These are phyloP conservation scores for Peterozyma xylosa DNA, from an alignment of 805 yeast species.

Conservation along the genomic window DNA sequence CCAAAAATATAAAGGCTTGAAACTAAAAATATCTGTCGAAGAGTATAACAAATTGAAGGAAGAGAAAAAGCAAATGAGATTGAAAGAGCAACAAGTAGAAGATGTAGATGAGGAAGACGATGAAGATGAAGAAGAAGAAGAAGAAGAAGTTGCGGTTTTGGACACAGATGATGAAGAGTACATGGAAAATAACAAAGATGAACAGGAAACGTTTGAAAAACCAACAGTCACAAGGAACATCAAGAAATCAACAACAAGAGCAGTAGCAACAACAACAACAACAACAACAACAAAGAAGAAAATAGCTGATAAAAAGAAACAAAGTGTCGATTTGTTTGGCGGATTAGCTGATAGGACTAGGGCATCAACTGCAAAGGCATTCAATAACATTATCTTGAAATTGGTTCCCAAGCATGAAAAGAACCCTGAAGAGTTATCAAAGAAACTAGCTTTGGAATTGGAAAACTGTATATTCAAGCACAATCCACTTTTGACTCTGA, in stretches of 20 bases:
- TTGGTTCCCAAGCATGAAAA: slow-evolving; percentile 29
- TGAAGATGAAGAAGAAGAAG: slow-evolving; percentile 13
- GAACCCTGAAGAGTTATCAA: slow-evolving; percentile 22
- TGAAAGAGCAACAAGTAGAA: slow-evolving; percentile 1
- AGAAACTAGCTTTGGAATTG: slow-evolving; percentile 39
- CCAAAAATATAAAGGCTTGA: slow-evolving; percentile 24
- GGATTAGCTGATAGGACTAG: slow-evolving; percentile 24
- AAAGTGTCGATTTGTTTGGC: slow-evolving; percentile 11
- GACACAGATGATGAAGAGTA: slow-evolving; percentile 10
- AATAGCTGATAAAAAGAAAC: slow-evolving; percentile 11
- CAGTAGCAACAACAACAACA: slow-evolving; percentile 7
- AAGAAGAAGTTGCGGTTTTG: slow-evolving; percentile 4
- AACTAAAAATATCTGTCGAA: slow-evolving; percentile 21
- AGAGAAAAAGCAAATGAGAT: neutral
- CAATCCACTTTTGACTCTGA: slow-evolving; percentile 16
- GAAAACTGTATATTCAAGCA: slow-evolving; percentile 40
- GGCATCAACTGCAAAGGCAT: slow-evolving; percentile 43
- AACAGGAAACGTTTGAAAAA: slow-evolving; percentile 7
- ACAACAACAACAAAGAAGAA: slow-evolving; percentile 10
- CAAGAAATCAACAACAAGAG: slow-evolving; percentile 3
- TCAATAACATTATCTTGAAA: slow-evolving; percentile 33
- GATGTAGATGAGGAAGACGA: slow-evolving; percentile 9
- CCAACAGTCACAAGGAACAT: slow-evolving; percentile 8
- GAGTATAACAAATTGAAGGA: slow-evolving; percentile 12
- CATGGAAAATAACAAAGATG: slow-evolving; percentile 10